Conservation (phyloP, 2,329 filamentous ascomycete genomes). For the Diaporthe vexans region DNA sequence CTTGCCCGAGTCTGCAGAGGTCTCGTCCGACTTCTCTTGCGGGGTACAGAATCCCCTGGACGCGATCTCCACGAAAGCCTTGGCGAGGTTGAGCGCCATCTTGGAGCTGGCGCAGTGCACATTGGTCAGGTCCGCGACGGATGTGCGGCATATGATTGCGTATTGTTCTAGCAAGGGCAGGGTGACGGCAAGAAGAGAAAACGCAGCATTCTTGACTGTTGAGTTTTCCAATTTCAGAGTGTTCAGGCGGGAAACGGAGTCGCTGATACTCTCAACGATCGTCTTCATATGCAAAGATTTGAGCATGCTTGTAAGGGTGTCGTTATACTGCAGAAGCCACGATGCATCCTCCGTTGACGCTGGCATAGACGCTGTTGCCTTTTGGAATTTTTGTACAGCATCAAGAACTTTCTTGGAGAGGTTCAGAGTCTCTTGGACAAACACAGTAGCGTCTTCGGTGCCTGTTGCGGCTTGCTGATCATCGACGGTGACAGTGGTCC, state of each 20-base stretch:
- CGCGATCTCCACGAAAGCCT: conserved; percentile 83
- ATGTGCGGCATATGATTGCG: conserved; percentile 69
- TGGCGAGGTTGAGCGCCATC: conserved; percentile 81
- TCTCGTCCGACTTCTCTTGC: conserved; percentile 81
- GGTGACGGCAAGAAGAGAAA: conserved; percentile 71
- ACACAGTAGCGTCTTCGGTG: conserved; percentile 53
- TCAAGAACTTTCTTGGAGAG: conserved; percentile 84
- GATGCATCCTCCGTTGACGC: conserved; percentile 70
- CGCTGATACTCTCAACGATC: conserved; percentile 60
- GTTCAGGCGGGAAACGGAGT: conserved; percentile 55
- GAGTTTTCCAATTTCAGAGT: conserved; percentile 55
- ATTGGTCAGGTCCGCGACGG: conserved; percentile 69
- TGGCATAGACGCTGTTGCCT: conserved; percentile 67
- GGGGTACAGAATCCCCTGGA: conserved; percentile 93
- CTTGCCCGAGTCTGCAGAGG: conserved; percentile 79
- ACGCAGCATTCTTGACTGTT: conserved; percentile 59
- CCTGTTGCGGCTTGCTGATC: conserved; percentile 39
- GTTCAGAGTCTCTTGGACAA: conserved; percentile 72
- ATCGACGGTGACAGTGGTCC: conserved; percentile 60
- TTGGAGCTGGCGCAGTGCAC: conserved; percentile 81
- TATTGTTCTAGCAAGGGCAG: conserved; percentile 84
- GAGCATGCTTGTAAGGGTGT: conserved; percentile 66
- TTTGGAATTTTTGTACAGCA: conserved; percentile 80
- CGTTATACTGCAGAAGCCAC: conserved; percentile 73
- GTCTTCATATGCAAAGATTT: conserved; percentile 71